Evolutionary conservation across 2,329 filamentous ascomycete species (phyloP).

Genomic region (Aotearoamyces nothofagi): DNA sequence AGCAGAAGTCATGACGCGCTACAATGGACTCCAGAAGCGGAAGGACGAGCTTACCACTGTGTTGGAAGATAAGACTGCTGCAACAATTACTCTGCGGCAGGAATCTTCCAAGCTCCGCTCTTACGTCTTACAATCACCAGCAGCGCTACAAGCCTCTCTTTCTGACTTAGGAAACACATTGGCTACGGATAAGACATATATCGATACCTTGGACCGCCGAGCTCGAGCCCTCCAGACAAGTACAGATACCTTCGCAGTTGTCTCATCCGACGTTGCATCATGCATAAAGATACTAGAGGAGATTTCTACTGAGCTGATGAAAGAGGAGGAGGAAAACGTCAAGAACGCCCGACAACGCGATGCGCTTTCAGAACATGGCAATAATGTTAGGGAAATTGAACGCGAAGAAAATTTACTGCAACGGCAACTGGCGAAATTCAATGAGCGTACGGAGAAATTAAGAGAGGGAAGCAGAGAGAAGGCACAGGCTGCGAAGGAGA

Average conservation of each 20-base stretch:
- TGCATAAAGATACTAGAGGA: conserved; percentile 86
- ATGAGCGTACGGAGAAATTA: conserved; percentile 72
- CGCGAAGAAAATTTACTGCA: conserved; percentile 71
- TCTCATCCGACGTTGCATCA: conserved; percentile 69
- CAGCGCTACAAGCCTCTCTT: conserved; percentile 65
- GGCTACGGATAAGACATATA: conserved; percentile 63
- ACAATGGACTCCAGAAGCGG: conserved; percentile 71
- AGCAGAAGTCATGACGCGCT: conserved; percentile 64
- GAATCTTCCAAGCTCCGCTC: conserved; percentile 82
- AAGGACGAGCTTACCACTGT: conserved; percentile 60
- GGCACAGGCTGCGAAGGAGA: conserved; percentile 63
- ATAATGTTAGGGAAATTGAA: conserved; percentile 84
- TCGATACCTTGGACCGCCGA: conserved; percentile 75
- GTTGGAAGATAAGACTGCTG: conserved; percentile 57
- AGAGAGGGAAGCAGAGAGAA: conserved; percentile 69
- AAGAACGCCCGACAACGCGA: conserved; percentile 73
- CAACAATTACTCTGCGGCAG: conserved; percentile 57
- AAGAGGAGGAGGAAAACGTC: conserved; percentile 81
- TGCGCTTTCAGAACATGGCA: conserved; percentile 72
- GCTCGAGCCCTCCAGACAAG: conserved; percentile 86
- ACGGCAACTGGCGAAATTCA: conserved; percentile 73
- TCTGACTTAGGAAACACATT: conserved; percentile 71
- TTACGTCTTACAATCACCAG: conserved; percentile 82
- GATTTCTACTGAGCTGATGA: conserved; percentile 66
- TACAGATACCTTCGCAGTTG: conserved; percentile 74